phyloP scores from a whole-genome alignment of 495 filamentous ascomycete species.

The Penicillium maclennaniae region DNA sequence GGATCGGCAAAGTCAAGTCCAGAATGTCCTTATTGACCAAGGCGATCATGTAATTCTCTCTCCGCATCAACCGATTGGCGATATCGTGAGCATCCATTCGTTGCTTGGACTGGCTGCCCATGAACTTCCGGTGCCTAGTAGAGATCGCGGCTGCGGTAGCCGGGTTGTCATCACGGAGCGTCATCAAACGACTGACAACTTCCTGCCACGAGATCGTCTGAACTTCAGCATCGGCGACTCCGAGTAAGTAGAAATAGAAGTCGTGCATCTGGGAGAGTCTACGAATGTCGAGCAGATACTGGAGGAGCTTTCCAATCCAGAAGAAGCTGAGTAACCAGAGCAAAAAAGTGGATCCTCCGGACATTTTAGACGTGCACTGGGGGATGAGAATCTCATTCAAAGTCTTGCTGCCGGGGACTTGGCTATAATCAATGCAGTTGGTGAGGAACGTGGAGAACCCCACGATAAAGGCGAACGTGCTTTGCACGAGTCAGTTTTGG shows the following conservation, averaged over 20 bases:
- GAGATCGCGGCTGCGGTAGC: constrained; percentile 68
- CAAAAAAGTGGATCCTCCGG: constrained; percentile 67
- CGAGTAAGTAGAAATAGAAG: constrained; percentile 83
- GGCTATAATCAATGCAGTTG: constrained; percentile 80
- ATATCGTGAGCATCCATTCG: constrained; percentile 95
- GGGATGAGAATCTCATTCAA: constrained; percentile 74
- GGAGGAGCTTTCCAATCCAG: constrained; percentile 75
- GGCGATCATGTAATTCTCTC: constrained; percentile 94
- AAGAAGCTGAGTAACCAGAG: constrained; percentile 88
- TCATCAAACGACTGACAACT: constrained; percentile 84
- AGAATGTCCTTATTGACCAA: constrained; percentile 94
- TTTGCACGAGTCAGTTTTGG: constrained; percentile 21
- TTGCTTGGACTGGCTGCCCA: constrained; percentile 87
- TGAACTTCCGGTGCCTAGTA: constrained; percentile 58
- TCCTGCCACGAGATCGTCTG: constrained; percentile 97
- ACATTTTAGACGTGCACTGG: constrained; percentile 85
- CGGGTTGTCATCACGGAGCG: constrained; percentile 79
- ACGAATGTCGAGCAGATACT: constrained; percentile 70
- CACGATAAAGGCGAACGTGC: constrained; percentile 74
- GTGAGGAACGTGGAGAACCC: constrained; percentile 80
- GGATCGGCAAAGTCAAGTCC: constrained; percentile 79
- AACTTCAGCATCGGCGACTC: constrained; percentile 86
- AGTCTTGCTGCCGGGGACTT: constrained; percentile 68
- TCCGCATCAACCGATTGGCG: constrained; percentile 93
- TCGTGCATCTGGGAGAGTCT: constrained; percentile 75